Evolutionary conservation across 2,329 filamentous ascomycete genomes (phyloP).

Genomic region (Falciphora oryzae): DNA sequence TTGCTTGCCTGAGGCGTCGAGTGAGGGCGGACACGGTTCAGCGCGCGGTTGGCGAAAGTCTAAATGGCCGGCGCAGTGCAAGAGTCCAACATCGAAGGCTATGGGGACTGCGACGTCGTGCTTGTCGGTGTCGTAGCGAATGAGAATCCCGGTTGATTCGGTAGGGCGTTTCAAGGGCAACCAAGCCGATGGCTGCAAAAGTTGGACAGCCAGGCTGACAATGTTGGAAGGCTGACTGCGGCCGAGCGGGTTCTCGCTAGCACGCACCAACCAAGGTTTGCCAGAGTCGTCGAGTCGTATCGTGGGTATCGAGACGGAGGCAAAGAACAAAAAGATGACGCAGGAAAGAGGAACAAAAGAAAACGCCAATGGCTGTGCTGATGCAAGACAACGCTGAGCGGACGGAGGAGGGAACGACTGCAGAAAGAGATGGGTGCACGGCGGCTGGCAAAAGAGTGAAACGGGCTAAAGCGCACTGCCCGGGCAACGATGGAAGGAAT

Average conservation of each 20-base stretch:
- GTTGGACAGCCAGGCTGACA: conserved; percentile 3
- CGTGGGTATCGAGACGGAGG: neutral
- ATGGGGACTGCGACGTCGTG: neutral
- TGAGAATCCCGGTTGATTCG: neutral
- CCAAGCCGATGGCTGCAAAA: conserved; percentile 4
- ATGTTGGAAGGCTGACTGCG: neutral
- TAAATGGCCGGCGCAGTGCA: neutral
- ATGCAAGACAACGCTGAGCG: neutral
- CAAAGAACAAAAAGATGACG: conserved; percentile 6
- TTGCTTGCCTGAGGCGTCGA: too few species aligned
- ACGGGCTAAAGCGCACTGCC: neutral
- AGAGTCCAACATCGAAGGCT: neutral
- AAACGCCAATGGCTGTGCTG: neutral
- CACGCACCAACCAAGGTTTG: neutral
- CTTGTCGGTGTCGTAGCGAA: neutral
- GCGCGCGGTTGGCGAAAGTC: neutral
- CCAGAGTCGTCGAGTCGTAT: neutral
- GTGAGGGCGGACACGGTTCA: too few species aligned
- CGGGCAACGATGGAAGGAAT: conserved; percentile 7
- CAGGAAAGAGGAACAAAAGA: neutral
- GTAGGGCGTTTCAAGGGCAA: conserved; percentile 5
- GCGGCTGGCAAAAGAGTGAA: conserved; percentile 2
- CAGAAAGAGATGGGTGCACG: neutral
- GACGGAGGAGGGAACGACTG: neutral
- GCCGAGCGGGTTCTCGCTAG: neutral